Conservation (phyloP, 2,329 filamentous ascomycete species). For the Colletotrichum kahawae region DNA sequence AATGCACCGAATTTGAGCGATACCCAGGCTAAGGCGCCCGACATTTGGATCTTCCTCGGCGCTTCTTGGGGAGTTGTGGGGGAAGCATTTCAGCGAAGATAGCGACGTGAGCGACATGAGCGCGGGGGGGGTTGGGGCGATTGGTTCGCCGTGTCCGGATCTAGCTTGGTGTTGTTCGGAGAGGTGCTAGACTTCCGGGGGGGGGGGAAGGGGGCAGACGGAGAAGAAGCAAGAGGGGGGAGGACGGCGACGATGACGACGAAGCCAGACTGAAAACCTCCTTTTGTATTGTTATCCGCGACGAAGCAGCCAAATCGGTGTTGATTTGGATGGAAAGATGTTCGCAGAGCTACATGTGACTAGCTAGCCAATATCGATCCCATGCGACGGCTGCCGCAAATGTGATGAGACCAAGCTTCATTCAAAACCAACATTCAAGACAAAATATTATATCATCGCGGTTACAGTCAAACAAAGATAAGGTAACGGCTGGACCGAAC, state of each 20-base stretch:
- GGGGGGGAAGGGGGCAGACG: background rate
- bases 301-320: background rate
- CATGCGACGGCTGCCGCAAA: too few relatives aligned
- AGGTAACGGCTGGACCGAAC: background rate
- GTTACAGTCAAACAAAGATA: background rate
- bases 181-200: background rate
- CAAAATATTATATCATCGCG: background rate
- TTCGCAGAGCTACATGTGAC: background rate
- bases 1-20: background rate
- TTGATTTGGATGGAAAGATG: background rate
- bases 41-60: background rate
- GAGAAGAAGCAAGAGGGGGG: background rate
- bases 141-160: slow-evolving; percentile 3
- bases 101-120: background rate
- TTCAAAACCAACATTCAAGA: background rate
- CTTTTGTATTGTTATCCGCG: background rate
- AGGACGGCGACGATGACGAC: background rate
- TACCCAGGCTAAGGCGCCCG: background rate
- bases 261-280: background rate
- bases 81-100: slow-evolving; percentile 16
- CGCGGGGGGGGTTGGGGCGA: background rate
- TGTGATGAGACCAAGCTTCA: background rate
- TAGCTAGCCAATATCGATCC: background rate
- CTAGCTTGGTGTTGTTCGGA: background rate
- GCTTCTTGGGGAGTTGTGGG: background rate